Conservation (phyloP, 257 asterid genomes). For the Solanum megistacrolobum region DNA sequence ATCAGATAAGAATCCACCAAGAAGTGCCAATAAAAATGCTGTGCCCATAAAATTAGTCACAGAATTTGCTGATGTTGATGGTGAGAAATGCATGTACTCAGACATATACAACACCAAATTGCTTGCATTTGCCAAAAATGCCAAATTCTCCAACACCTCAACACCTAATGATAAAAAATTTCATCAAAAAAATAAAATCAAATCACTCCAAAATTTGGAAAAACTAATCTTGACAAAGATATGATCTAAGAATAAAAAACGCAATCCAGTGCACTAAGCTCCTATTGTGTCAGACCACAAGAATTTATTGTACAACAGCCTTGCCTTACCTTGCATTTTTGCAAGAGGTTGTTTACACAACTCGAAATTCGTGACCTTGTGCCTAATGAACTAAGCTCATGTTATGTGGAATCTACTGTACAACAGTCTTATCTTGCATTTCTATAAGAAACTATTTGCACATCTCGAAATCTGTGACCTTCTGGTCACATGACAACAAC, state of each 20-base stretch:
- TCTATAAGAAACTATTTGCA: background rate
- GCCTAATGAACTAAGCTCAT: background rate
- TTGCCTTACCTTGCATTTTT: too few relatives aligned
- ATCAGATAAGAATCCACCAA: slow-evolving; percentile 86
- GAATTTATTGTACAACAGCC: background rate
- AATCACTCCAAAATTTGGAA: background rate
- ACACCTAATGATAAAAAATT: background rate
- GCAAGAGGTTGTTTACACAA: too few relatives aligned
- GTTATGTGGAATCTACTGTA: background rate
- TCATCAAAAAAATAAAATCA: slow-evolving; percentile 20
- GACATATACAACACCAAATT: slow-evolving; percentile 64
- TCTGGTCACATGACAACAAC: background rate
- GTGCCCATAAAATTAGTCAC: slow-evolving; percentile 96
- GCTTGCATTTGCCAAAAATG: slow-evolving; percentile 92
- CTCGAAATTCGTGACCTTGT: background rate
- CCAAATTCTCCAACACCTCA: slow-evolving; percentile 61
- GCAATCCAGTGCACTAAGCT: background rate
- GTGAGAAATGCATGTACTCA: slow-evolving; percentile 71
- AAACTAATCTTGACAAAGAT: background rate
- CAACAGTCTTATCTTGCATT: background rate
- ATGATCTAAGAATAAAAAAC: background rate
- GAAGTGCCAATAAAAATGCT: slow-evolving; percentile 74
- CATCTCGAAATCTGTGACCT: rapidly evolving
- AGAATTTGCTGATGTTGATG: slow-evolving; percentile 63
- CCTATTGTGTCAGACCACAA: background rate